A percentile compares a stretch with the other conserved stretches of the same genome.
phyloP scores from a whole-genome alignment of 257 asterid genomes.

The Forsythia viridissima region DNA sequence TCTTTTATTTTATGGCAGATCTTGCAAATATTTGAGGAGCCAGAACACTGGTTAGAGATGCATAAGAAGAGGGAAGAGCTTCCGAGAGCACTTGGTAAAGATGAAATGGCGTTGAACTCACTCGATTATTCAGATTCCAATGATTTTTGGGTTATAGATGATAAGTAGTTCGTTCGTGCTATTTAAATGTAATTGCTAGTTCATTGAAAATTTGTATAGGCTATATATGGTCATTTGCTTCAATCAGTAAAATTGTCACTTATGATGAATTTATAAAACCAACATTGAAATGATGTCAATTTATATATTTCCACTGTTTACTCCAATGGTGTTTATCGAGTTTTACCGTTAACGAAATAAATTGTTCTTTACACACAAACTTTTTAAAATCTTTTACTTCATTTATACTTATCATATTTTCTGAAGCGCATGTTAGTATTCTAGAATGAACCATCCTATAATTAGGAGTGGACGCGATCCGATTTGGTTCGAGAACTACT shows the following conservation, averaged over 20 bases:
- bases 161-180: not conserved
- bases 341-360: not conserved
- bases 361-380: not conserved
- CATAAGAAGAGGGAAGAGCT: conserved; percentile 50
- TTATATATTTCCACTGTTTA: not conserved
- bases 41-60: conserved; percentile 48
- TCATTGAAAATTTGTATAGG: not conserved
- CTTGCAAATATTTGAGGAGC: conserved; percentile 53
- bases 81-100: conserved; percentile 27
- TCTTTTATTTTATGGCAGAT: conserved; percentile 46
- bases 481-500: too few relatives aligned
- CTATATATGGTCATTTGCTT: not conserved
- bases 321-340: not conserved
- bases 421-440: too few relatives aligned
- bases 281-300: not conserved
- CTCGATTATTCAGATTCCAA: conserved; percentile 29
- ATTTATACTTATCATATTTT: too few relatives aligned
- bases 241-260: not conserved
- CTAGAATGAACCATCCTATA: too few relatives aligned
- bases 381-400: too few relatives aligned
- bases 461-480: too few relatives aligned
- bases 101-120: conserved; percentile 29
- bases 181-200: not conserved
- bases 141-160: conserved; percentile 30
- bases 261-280: too few relatives aligned